These are phyloP conservation scores for Helianthus tuberosus DNA, from an alignment of 129 eudicot genomes.

Conservation along the genomic window DNA sequence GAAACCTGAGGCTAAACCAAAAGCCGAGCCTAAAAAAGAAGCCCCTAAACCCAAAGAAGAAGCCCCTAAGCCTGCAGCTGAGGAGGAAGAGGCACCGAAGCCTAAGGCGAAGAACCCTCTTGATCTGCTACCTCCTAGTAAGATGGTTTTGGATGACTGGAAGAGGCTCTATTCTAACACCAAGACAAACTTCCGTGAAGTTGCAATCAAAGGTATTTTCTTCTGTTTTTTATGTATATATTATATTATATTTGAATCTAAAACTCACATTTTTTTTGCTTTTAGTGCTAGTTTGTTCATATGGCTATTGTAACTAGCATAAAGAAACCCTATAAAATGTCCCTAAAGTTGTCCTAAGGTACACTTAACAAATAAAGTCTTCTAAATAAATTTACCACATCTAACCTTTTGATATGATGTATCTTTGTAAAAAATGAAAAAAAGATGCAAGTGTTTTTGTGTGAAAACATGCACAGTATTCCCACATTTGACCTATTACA, in stretches of 20 bases:
- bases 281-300: not conserved
- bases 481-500: too few relatives aligned
- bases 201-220: constrained; percentile 70
- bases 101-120: constrained; percentile 22
- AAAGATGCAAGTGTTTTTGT: not conserved
- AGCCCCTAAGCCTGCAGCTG: constrained; percentile 53
- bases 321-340: not conserved
- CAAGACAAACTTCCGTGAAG: constrained; percentile 81
- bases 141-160: constrained; percentile 87
- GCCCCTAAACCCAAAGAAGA: constrained; percentile 41
- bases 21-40: constrained; percentile 48
- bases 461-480: too few relatives aligned
- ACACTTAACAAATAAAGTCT: not conserved
- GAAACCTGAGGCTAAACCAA: constrained; percentile 59
- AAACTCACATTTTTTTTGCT: not conserved
- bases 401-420: not conserved
- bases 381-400: not conserved
- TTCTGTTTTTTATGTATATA: not conserved
- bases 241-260: not conserved
- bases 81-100: constrained; percentile 46
- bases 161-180: constrained; percentile 89
- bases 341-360: not conserved
- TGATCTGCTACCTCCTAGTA: constrained; percentile 34
- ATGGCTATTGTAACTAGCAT: too few relatives aligned
- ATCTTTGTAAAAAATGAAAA: not conserved